Evolutionary conservation across 2,329 filamentous ascomycete genomes (phyloP), one percentile per base, ranked within the genome.

Genomic region (Verticillium albo-atrum): DNA sequence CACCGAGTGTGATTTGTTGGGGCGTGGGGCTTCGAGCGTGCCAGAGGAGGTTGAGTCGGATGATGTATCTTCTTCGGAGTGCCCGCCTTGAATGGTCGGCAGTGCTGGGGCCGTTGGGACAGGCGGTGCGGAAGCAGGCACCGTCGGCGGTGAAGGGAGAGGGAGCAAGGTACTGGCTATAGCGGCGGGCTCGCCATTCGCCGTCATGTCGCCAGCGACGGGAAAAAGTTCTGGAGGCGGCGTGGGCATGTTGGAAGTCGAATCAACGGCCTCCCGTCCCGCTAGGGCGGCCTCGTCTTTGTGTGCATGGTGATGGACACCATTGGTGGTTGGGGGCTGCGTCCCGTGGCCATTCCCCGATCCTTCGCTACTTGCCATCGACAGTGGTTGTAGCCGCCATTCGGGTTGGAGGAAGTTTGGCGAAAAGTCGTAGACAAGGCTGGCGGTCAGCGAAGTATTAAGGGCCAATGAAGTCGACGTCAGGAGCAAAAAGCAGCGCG

Each of bases 21-120:
- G 42, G 3, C 10, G 27, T 17, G n/a, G 6, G 10, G 10, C 17
- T 25, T n/a, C 14, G 6, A 61, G 61, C 7, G 59, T 52, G 27
- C 35, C 58, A 3, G 57, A 59, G 3, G 59, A 60, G 4, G 30
- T 17, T 7, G n/a, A 51, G 57, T 63, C 61, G 12, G 62, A 63
- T 15, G 62, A 63, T 23, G 57, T 37, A n/a, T 63, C 62, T 56
- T 63, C 59, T 25, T 63, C 61, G 27, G 61, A 63, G 51, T 58
- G 57, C 9, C 62, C 62, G 23, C 55, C 61, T 23, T 34, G 62
- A 15, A 63, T 63, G 9, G 59, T 60, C 35, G 62, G 57, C 28
- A 63, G 57, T 12, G 61, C 55, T 26, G 62, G 57, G 28, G 61
- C 62, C n/a, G 61, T 61, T 26, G 62, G 61, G 12, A 61, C 59